These are phyloP conservation scores for Neurospora sp. DNA, from an alignment of 495 filamentous ascomycete species.

Conservation along the genomic window DNA sequence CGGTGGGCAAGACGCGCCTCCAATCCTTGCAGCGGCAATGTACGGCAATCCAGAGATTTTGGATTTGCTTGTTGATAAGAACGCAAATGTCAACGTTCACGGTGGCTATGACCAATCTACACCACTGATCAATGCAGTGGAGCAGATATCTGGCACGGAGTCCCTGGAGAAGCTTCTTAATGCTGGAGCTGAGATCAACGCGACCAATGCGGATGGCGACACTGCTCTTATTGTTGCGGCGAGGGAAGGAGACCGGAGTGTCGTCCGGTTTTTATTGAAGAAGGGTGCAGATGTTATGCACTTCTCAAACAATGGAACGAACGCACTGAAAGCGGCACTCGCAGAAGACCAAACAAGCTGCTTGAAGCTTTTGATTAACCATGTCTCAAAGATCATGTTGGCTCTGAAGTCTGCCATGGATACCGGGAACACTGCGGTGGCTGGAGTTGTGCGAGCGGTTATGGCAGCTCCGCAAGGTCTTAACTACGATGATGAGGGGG, in stretches of 20 bases:
- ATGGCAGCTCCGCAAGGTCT: neutral
- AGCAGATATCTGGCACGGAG: neutral
- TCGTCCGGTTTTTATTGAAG: neutral
- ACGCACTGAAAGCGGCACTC: neutral
- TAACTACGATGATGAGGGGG: neutral
- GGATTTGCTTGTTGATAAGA: conserved; percentile 15
- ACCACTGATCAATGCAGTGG: neutral
- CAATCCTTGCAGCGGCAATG: conserved; percentile 19
- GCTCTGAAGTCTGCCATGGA: neutral
- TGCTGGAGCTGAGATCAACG: conserved; percentile 24
- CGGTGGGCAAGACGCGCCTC: conserved; percentile 16
- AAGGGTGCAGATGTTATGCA: neutral
- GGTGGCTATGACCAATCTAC: neutral
- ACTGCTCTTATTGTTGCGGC: conserved; percentile 18
- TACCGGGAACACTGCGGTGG: neutral
- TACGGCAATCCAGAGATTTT: conserved; percentile 19
- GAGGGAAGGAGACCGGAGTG: neutral
- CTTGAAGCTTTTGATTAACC: neutral
- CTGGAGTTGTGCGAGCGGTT: neutral
- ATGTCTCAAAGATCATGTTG: neutral
- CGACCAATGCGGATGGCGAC: conserved; percentile 21
- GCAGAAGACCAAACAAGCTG: neutral
- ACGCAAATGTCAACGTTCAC: conserved; percentile 15
- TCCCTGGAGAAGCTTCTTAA: neutral
- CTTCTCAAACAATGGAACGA: neutral